Base-by-base conservation (phyloP, 805 yeast species). In the Blastobotrys chiropterorum region DNA sequence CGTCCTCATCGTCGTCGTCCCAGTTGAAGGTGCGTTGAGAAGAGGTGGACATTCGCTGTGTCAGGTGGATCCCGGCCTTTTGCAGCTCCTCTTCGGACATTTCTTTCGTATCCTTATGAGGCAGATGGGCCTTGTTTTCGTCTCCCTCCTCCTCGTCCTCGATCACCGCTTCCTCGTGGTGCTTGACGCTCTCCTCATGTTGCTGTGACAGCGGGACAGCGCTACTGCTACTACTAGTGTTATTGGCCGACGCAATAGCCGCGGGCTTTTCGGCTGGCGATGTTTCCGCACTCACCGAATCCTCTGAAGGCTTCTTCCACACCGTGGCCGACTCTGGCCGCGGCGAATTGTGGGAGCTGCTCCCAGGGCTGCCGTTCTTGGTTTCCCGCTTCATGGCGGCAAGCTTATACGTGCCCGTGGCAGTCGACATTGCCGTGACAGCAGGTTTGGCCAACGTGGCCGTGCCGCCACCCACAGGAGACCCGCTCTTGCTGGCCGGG, bases 1-100 rank as follows among this genome's bases (percentile, higher is more conserved):
- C 69, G 46, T 69, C 74, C 46, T 69, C 74, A 44, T 68, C 72
- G 48, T 67, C 72, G 39, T 65, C 68, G 46, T 65, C 68, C 74
- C 74, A 70, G 56, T 62, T 62, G 53, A 64, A 55, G 44, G 62
- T 61, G 21, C 61, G 55, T 14, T 53, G 51, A 2, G 56, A 38
- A 14, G 60, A 55, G 19, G 63, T 57, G 13, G 63, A 58, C 30
- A 66, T 59, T 17, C 72, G 56, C 26, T 61, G 64, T 2, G 71
- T 62, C 16, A 68, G 59, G 30, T 61, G 62, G 43, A 69, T 69
- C 5, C 72, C 72, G 52, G 56, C 59, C 48, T 62, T 65, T 51
- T 58, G 53, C 30, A 67, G 61, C 45, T 69, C 72, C 47, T 67
- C 71, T 53, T 68, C 70, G 8, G 63, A 48, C 46, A 55, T 34